phyloP scores from a whole-genome alignment of 257 asterid species.

The Primulina tabacum region DNA sequence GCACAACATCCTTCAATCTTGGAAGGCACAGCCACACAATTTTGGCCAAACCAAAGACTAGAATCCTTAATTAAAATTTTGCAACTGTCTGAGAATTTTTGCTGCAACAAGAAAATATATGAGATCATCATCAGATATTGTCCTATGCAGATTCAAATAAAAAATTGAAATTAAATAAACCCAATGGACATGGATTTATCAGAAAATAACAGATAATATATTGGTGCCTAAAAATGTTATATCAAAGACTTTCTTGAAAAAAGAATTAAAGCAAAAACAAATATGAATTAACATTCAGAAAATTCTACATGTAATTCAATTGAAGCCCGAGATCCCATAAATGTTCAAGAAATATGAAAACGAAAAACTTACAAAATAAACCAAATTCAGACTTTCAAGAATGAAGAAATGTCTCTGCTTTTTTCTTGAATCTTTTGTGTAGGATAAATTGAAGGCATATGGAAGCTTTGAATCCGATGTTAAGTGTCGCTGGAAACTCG shows the following conservation, averaged over 20 bases:
- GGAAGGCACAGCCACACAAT: slow-evolving; percentile 15
- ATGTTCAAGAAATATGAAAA: not conserved
- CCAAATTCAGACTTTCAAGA: slow-evolving; percentile 16
- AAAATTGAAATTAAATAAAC: not conserved
- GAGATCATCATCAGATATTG: slow-evolving; percentile 5
- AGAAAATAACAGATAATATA: too few species aligned
- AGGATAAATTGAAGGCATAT: slow-evolving; percentile 1
- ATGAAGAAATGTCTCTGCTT: slow-evolving; percentile 13
- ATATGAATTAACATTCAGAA: too few species aligned
- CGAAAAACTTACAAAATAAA: slow-evolving; percentile 10
- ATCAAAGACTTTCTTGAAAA: not conserved
- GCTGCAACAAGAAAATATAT: slow-evolving; percentile 13
- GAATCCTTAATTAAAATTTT: not conserved
- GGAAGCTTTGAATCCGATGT: not conserved
- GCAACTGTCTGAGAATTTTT: slow-evolving; percentile 10
- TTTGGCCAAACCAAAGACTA: slow-evolving; percentile 16
- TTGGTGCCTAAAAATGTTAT: not conserved
- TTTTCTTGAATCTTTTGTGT: slow-evolving; percentile 9
- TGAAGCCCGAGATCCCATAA: slow-evolving; percentile 22
- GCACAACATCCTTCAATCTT: slow-evolving; percentile 51
- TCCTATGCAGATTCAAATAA: not conserved
- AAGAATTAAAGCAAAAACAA: too few species aligned
- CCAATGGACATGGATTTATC: not conserved
- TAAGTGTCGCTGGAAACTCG: slow-evolving; percentile 38
- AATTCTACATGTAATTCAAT: too few species aligned